Evolutionary conservation across 129 eudicot species (phyloP), one percentile per base, ranked within the genome.

Genomic region (Centaurea solstitialis): DNA sequence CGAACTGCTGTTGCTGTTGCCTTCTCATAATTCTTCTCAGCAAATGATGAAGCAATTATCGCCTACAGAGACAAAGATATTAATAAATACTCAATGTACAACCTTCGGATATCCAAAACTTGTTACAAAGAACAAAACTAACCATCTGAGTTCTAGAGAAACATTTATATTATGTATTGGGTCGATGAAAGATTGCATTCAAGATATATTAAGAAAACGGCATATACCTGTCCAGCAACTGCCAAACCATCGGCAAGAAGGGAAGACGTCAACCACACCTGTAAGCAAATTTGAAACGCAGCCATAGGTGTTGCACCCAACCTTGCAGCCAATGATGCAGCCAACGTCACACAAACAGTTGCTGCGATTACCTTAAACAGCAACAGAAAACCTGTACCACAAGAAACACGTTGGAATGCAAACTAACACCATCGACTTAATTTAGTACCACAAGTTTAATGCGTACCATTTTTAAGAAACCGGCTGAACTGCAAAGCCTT

Each of bases 231-330:
- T 81, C 91, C 98, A 72, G 97, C 97, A 85, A 93, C 98, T 21
- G 98, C 98, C 45, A 93, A 81, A 43, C 98, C 98, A 80, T 93
- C 97, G 67, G 98, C 91, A 79, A 93, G 94, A 78, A 93, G 97
- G 1, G 98, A 93, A 65, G 98, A 93, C 7, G 97, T 85, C 68
- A 93, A 73, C 98, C 97, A 93, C 47, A 93, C 91, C 38, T 93
- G 97, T 82, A 93, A 81, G 74, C 98, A 93, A 73, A 93, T 80
- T 68, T 93, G 98, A 43, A 93, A 93, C 15, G 98, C 97, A 76
- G 95, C 98, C 94, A 91, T 91, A 7, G 85, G 83, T 26, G 87
- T 88, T 5, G 97, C 33, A 43, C 97, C 97, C 39, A 89, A 83
- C 76, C 97, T 81, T 57, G 94, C 85, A 70, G 98, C 98, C 87